Base-by-base conservation (phyloP, 495 filamentous ascomycete genomes). In the Aspergillus affinis region DNA sequence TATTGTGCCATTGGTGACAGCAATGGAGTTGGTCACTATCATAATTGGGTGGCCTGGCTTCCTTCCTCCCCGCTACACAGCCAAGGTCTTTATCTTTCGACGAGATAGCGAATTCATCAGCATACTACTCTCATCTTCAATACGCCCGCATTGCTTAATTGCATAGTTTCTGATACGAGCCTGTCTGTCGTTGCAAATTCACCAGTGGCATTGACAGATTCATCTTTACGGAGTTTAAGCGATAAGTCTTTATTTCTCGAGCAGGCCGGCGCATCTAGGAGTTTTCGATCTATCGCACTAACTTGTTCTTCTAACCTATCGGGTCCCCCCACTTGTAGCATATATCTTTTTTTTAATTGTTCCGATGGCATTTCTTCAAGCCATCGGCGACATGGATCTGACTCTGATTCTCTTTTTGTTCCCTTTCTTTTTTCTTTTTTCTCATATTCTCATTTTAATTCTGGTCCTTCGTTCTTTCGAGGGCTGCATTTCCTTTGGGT, bases 231-330 rank as follows among this genome's bases (percentile, higher is more conserved):
- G 65, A 60, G 51, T 58, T 60, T 50, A 57, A 57, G 58, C 51
- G 58, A 51, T 44, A 53, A 48, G 51, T 61, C 36, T 41, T 27
- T 20, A 49, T 52, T 54, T 58, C n/a, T 48, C 29, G 57, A 61
- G 59, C 56, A 50, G 56, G 57, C 49, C 51, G 69, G 69, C 65
- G 65, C 65, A 64, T 65, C 48, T 61, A 55, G 68, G 68, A 53
- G 65, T 71, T 71, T 48, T 48, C 61, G 41, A 47, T 23, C 29
- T 4, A 59, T 55, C 50, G 18, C 49, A 23, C 23, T 48, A 20
- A 49, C 19, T 49, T 51, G 19, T 41, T 23, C n/a, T 59, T 51
- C 32, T 50, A 17, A 30, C 29, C n/a, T 20, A 51, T 17, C 12
- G 47, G 10, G 47, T 21, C 18, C 21, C 6, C 32, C 21, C 6